Evolutionary conservation across 768 basidiomycete genomes (phyloP).

Genomic region (Tylopilus vinaceipallidus): DNA sequence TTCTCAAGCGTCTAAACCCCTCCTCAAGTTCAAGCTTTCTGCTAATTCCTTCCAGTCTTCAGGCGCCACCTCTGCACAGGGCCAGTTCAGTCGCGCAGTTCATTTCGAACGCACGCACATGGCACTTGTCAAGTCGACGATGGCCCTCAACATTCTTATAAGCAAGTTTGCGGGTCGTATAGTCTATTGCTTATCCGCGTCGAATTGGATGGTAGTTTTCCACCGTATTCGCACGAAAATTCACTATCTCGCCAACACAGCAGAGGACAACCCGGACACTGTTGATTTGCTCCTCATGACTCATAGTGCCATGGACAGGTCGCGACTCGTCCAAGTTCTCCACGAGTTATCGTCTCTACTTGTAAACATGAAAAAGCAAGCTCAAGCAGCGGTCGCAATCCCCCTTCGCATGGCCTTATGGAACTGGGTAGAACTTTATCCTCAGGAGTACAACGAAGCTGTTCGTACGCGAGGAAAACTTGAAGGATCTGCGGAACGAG

Average conservation of each 20-base stretch:
- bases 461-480: conserved; percentile 59
- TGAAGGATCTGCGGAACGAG: conserved; percentile 81
- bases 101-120: conserved; percentile 63
- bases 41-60: conserved; percentile 43
- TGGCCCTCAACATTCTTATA: conserved; percentile 59
- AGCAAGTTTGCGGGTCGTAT: conserved; percentile 74
- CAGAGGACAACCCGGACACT: conserved; percentile 60
- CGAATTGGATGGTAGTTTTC: conserved; percentile 83
- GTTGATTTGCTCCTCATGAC: conserved; percentile 77
- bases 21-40: conserved; percentile 35
- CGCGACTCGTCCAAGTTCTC: conserved; percentile 65
- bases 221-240: conserved; percentile 68
- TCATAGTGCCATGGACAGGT: conserved; percentile 70
- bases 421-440: conserved; percentile 86
- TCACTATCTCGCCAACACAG: conserved; percentile 52
- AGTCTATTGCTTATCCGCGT: conserved; percentile 82
- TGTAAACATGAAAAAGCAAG: conserved; percentile 75
- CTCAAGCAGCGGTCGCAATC: conserved; percentile 68
- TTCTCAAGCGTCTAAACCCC: conserved; percentile 35
- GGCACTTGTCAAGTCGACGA: conserved; percentile 52
- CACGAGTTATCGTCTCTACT: conserved; percentile 81
- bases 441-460: conserved; percentile 74
- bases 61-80: conserved; percentile 29
- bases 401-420: conserved; percentile 78
- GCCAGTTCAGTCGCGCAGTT: conserved; percentile 25